Base-by-base conservation (phyloP, 768 basidiomycete genomes). In the Termitomyces sp. region DNA sequence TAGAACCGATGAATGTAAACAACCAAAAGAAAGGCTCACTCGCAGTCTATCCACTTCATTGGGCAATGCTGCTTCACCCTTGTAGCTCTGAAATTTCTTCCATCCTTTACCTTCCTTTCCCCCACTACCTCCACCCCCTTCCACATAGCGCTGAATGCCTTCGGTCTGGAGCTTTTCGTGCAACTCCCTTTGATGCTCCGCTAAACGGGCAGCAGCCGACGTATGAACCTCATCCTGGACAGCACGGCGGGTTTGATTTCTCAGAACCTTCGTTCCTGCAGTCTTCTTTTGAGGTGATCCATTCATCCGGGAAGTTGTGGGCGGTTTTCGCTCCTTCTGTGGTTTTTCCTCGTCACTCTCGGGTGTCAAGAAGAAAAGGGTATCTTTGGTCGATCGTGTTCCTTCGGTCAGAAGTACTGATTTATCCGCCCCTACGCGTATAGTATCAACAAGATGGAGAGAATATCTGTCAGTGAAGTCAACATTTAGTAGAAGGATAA, bases 11-110 rank as follows among this genome's bases (percentile, higher is more conserved):
- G 32, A 36, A 32, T 57, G 24, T 52, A 63, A 33, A 50, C 2
- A 56, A 28, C 9, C 45, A 18, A 48, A 22, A 49, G 28, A 20
- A 7, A 22, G 12, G 33, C 88, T 69, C 72, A 97, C 95, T 72
- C 90, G 82, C 52, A 95, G 73, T 63, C 81, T 82, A 62, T 95
- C 91, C 7, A 89, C 87, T 60, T 94, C 90, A n/a, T 81, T 79
- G 2, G 96, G 97, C 38, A 98, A 74, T 54, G 89, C 96, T 15
- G 83, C 92, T 70, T 99, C 96, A 38, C 96, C 91, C 75, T 94
- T 94, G 76, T 98, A 99, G 67, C 94, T 96, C 77, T 94, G 94
- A 78, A 96, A 98, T 63, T 88, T 86, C 73, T 96, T 96, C 90
- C 95, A 96, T 15, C 87, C 85, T 73, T 98, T 98, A 40, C 92